Evolutionary conservation across 148 eudicot genomes (phyloP).

Genomic region (Chenopodium quinoa): DNA sequence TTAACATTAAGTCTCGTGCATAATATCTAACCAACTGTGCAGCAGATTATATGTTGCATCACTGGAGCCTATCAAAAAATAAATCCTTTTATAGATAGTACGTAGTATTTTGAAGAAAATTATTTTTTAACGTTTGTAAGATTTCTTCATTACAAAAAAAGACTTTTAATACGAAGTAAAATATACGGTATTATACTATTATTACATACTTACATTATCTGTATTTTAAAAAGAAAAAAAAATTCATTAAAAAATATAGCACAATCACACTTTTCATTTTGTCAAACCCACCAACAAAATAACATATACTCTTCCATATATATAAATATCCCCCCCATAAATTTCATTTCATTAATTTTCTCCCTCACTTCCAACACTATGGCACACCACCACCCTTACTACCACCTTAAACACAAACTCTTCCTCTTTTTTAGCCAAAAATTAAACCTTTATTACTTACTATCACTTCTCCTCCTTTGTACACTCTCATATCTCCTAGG

Average conservation of each 20-base stretch:
- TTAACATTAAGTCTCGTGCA: too few relatives aligned
- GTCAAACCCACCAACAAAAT: neutral
- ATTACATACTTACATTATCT: neutral
- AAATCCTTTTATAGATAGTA: too few relatives aligned
- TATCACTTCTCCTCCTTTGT: slow-evolving; percentile 20
- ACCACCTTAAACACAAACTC: slow-evolving; percentile 17
- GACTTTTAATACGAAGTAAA: too few relatives aligned
- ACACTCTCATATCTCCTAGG: slow-evolving; percentile 33
- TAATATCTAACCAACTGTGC: too few relatives aligned
- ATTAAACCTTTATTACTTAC: slow-evolving; percentile 22
- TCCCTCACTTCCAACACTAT: neutral
- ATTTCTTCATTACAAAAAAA: too few relatives aligned
- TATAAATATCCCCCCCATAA: neutral
- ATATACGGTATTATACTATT: too few relatives aligned
- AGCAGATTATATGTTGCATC: too few relatives aligned
- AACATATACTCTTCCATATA: neutral
- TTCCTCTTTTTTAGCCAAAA: slow-evolving; percentile 15
- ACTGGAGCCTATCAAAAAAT: too few relatives aligned
- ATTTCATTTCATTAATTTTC: neutral
- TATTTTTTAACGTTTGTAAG: too few relatives aligned
- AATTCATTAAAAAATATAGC: neutral
- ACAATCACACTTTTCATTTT: neutral
- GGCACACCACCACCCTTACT: neutral
- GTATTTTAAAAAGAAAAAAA: too few relatives aligned
- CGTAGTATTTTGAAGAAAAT: too few relatives aligned